Percentiles rank a stretch among this genome's conserved stretches.
phyloP scores from a whole-genome alignment of 345 rosid genomes.

The Ceriops decandra region DNA sequence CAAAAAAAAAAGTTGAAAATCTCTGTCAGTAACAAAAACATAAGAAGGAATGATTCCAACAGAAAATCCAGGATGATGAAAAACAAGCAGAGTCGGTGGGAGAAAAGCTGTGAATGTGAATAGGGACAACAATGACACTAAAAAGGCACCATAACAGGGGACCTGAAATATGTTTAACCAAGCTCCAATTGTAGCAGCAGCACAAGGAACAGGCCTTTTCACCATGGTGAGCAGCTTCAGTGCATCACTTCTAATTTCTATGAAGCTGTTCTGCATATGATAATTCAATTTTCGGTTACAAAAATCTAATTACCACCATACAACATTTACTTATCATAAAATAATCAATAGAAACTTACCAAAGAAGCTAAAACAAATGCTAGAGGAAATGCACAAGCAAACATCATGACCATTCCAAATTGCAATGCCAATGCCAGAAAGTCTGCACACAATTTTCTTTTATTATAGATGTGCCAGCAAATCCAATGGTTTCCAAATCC shows the following conservation, averaged over 20 bases:
- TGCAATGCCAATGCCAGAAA: constrained; percentile 80
- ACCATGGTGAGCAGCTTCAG: constrained; percentile 67
- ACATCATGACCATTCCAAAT: constrained; percentile 98
- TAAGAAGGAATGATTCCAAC: neutral
- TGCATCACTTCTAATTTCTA: constrained; percentile 85
- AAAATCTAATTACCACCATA: constrained; percentile 3
- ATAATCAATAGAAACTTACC: constrained; percentile 34
- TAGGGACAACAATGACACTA: too few species aligned
- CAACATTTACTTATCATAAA: constrained; percentile 4
- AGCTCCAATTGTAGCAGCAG: constrained; percentile 83
- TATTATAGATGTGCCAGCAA: neutral
- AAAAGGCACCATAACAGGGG: neutral
- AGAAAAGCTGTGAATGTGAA: neutral
- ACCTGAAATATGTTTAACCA: constrained; percentile 98
- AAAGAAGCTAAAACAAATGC: constrained; percentile 72
- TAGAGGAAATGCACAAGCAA: constrained; percentile 92
- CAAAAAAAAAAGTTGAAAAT: neutral
- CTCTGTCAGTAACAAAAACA: constrained; percentile 3
- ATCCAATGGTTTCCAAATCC: neutral
- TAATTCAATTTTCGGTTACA: constrained; percentile 13
- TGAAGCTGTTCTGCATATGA: constrained; percentile 58
- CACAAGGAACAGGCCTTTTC: constrained; percentile 81
- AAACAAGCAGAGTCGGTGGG: neutral
- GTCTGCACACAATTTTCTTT: constrained; percentile 39
- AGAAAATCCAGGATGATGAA: neutral